phyloP scores from a whole-genome alignment of 2,329 filamentous ascomycete genomes.

The Colletotrichum sp. region DNA sequence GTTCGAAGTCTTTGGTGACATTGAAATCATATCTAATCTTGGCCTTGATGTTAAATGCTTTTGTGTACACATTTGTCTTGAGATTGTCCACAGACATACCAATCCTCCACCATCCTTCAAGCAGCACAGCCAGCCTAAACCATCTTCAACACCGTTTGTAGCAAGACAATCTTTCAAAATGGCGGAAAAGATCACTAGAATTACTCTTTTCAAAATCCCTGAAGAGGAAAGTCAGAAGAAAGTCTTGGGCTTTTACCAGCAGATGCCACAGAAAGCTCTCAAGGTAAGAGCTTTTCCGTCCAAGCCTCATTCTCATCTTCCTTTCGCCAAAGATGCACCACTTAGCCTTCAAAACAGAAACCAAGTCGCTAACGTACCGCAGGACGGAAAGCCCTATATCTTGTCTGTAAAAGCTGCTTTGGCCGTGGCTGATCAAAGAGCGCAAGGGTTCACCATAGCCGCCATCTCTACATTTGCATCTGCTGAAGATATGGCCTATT shows the following conservation, averaged over 20 bases:
- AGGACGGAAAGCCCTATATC: conserved; percentile 70
- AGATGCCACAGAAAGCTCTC: conserved; percentile 33
- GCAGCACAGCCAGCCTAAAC: background rate
- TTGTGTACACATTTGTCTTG: background rate
- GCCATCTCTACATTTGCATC: conserved; percentile 62
- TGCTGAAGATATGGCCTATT: conserved; percentile 65
- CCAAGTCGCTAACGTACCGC: background rate
- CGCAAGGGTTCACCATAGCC: conserved; percentile 63
- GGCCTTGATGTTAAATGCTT: background rate
- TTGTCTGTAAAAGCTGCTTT: conserved; percentile 51
- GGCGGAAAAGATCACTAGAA: conserved; percentile 26
- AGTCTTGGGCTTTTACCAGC: conserved; percentile 34
- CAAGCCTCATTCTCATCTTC: background rate
- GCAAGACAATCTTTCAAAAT: background rate
- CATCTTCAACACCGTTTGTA: background rate
- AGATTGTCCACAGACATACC: background rate
- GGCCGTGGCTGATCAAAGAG: conserved; percentile 57
- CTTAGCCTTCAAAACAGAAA: background rate
- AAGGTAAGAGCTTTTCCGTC: conserved; percentile 27
- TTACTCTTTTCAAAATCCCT: conserved; percentile 45
- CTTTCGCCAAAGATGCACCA: background rate
- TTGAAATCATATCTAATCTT: background rate
- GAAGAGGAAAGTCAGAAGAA: conserved; percentile 33
- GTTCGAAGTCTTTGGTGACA: background rate
- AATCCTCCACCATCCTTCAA: background rate